These are phyloP conservation scores for Clausena lansium DNA, from an alignment of 345 rosid species.

Conservation along the genomic window DNA sequence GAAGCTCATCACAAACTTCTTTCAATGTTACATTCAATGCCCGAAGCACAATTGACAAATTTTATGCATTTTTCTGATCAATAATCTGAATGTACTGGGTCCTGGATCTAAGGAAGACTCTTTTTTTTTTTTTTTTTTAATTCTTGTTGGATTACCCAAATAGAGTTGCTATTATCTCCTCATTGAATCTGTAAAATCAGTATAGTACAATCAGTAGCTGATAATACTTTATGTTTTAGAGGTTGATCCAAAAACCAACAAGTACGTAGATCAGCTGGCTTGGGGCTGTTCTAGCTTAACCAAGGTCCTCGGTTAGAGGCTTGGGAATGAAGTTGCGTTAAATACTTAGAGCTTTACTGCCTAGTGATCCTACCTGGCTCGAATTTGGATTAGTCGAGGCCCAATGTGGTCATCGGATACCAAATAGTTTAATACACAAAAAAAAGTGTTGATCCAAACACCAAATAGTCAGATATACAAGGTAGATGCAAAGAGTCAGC, in stretches of 20 bases:
- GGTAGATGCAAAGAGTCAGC: neutral
- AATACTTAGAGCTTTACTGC: too few relatives aligned
- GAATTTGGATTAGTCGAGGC: too few relatives aligned
- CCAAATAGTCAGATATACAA: neutral
- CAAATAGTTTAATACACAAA: too few relatives aligned
- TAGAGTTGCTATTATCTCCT: conserved; percentile 91
- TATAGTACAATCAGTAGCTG: conserved; percentile 2
- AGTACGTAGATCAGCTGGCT: too few relatives aligned
- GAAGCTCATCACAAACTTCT: conserved; percentile 92
- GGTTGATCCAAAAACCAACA: neutral
- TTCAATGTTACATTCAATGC: conserved; percentile 84
- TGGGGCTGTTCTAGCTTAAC: too few relatives aligned
- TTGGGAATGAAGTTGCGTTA: too few relatives aligned
- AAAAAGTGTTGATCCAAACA: neutral
- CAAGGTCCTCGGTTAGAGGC: too few relatives aligned
- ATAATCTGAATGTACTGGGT: conserved; percentile 64
- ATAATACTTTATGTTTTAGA: neutral
- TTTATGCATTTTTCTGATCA: conserved; percentile 87
- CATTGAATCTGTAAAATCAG: conserved; percentile 72
- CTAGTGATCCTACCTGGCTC: too few relatives aligned
- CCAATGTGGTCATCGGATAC: too few relatives aligned
- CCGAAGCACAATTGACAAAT: conserved; percentile 76
- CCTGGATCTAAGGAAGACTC: conserved; percentile 48
- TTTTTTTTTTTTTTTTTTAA: conserved; percentile 50
- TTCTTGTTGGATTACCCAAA: conserved; percentile 78